Evolutionary conservation across 495 filamentous ascomycete genomes (phyloP).

Genomic region (Bombardia bombarda): DNA sequence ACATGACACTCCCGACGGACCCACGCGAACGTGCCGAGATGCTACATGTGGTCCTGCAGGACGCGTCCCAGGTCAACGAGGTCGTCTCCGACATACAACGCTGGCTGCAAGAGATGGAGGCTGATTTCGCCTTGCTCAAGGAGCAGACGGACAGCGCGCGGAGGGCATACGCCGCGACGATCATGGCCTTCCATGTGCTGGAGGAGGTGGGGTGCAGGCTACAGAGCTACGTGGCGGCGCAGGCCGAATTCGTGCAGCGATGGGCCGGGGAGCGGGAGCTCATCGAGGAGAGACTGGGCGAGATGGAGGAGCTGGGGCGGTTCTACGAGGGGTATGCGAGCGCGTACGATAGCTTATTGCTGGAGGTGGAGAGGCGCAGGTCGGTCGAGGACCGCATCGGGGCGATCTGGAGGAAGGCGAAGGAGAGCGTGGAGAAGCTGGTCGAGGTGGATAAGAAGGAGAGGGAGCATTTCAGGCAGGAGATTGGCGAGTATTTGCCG

Average conservation of each 20-base stretch:
- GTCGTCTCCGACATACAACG: conserved; percentile 79
- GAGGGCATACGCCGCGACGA: conserved; percentile 36
- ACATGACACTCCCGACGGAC: conserved; percentile 59
- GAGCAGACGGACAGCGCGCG: conserved; percentile 50
- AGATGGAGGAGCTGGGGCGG: conserved; percentile 62
- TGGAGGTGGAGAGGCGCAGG: conserved; percentile 71
- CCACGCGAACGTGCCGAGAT: conserved; percentile 74
- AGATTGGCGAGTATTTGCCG: conserved; percentile 80
- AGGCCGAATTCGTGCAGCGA: conserved; percentile 59
- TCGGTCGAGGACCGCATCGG: conserved; percentile 64
- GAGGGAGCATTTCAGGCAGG: conserved; percentile 68
- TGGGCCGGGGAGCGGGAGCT: conserved; percentile 69
- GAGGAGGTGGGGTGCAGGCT: conserved; percentile 59
- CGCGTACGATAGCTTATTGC: conserved; percentile 74
- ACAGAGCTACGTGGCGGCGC: conserved; percentile 59
- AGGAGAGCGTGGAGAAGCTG: conserved; percentile 65
- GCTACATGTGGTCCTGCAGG: conserved; percentile 71
- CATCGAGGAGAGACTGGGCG: conserved; percentile 58
- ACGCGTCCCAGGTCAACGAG: conserved; percentile 81
- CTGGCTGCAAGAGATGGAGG: conserved; percentile 68
- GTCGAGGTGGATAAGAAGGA: conserved; percentile 65
- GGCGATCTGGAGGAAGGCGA: conserved; percentile 64
- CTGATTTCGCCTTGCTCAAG: conserved; percentile 47
- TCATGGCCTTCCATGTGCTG: conserved; percentile 56
- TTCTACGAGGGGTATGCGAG: conserved; percentile 80